Evolutionary conservation across 2,329 filamentous ascomycete genomes (phyloP).

Genomic region (Stemphylium vesicarium): DNA sequence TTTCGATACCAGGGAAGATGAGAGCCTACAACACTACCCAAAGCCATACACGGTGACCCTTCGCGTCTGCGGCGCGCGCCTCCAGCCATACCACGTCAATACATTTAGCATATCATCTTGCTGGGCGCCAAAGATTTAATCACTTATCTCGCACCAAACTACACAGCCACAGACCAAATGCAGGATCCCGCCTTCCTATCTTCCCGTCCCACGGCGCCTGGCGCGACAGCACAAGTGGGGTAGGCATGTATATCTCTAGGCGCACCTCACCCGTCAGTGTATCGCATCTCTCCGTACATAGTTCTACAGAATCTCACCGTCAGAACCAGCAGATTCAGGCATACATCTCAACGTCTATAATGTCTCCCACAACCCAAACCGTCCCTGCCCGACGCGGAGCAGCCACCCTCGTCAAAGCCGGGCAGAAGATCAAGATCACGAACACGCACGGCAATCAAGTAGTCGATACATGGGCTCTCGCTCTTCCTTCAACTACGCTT

Average conservation of each 20-base stretch:
- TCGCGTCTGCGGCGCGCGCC: neutral
- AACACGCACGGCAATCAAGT: constrained; percentile 59
- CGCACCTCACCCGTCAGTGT: neutral
- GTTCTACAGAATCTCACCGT: neutral
- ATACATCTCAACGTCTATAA: neutral
- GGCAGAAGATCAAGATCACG: constrained; percentile 54
- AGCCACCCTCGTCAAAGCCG: constrained; percentile 46
- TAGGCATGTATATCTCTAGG: constrained; percentile 5
- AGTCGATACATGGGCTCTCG: constrained; percentile 58
- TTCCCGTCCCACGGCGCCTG: constrained; percentile 18
- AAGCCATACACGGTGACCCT: neutral
- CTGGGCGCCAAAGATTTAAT: neutral
- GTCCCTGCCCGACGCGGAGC: constrained; percentile 55
- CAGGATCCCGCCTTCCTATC: constrained; percentile 18
- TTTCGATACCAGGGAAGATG: neutral
- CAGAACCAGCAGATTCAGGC: neutral
- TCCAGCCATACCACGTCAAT: neutral
- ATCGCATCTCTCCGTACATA: neutral
- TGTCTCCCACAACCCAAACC: constrained; percentile 30
- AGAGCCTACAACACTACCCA: neutral
- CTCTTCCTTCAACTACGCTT: constrained; percentile 36
- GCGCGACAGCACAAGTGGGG: constrained; percentile 16
- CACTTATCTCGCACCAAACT: constrained; percentile 12
- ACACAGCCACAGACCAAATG: neutral
- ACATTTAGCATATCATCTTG: neutral